phyloP scores from a whole-genome alignment of 2,329 filamentous ascomycete species.

The Neopestalotiopsis clavispora region DNA sequence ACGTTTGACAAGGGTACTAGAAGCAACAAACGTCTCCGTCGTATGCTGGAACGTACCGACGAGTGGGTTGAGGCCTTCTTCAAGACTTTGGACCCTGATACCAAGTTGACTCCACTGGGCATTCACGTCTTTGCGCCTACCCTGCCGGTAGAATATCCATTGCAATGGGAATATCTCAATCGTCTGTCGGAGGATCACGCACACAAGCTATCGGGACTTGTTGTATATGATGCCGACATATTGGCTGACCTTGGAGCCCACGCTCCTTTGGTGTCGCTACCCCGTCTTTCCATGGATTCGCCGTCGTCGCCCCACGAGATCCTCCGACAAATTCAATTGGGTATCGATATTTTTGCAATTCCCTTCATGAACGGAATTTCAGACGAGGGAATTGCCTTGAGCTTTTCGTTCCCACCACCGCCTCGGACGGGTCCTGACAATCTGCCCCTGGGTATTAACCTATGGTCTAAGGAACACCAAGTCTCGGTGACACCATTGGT shows the following conservation, averaged over 20 bases:
- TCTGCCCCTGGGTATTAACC: constrained; percentile 72
- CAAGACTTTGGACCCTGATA: constrained; percentile 40
- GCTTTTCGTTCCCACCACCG: constrained; percentile 72
- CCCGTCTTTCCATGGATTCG: constrained; percentile 75
- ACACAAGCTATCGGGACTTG: constrained; percentile 67
- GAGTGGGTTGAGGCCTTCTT: constrained; percentile 78
- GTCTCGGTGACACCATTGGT: constrained; percentile 67
- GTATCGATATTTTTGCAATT: constrained; percentile 79
- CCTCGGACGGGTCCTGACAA: constrained; percentile 26
- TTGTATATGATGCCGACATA: constrained; percentile 76
- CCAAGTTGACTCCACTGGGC: constrained; percentile 32
- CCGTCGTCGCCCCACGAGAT: constrained; percentile 70
- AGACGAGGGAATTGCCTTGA: constrained; percentile 83
- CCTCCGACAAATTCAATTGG: constrained; percentile 75
- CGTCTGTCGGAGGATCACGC: constrained; percentile 69
- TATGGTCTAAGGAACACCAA: constrained; percentile 71
- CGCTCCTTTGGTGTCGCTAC: constrained; percentile 61
- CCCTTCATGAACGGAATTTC: constrained; percentile 77
- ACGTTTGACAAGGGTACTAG: constrained; percentile 53
- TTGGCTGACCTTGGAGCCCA: constrained; percentile 68
- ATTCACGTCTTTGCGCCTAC: constrained; percentile 67
- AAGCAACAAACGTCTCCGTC: constrained; percentile 74
- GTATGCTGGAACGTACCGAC: constrained; percentile 87
- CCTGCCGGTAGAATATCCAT: constrained; percentile 73
- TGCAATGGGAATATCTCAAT: constrained; percentile 82